phyloP scores from a whole-genome alignment of 352 stramenopile genomes.

The Phytophthora melonis region DNA sequence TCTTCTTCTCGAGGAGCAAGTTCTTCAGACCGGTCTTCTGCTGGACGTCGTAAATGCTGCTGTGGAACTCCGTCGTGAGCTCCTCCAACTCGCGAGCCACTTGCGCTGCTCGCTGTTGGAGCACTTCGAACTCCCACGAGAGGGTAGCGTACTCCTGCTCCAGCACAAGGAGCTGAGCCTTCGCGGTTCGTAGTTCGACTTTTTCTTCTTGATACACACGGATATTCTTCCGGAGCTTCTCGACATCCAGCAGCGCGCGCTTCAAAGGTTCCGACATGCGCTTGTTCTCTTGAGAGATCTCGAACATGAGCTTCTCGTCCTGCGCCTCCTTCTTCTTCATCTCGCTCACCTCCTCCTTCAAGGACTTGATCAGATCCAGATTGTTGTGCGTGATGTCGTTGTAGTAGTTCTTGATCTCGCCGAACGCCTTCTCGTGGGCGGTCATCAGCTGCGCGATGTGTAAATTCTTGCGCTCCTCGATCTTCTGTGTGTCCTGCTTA shows the following conservation, averaged over 20 bases:
- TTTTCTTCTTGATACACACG: conserved; percentile 78
- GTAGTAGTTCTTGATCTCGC: conserved; percentile 98
- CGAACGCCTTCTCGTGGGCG: conserved; percentile 94
- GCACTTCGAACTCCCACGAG: conserved; percentile 95
- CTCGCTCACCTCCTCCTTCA: conserved; percentile 95
- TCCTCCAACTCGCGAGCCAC: conserved; percentile 91
- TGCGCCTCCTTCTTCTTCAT: conserved; percentile 96
- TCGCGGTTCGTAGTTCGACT: conserved; percentile 66
- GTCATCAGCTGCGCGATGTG: conserved; percentile 95
- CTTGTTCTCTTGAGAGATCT: conserved; percentile 96
- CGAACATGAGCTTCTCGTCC: conserved; percentile 95
- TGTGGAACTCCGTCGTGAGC: conserved; percentile 90
- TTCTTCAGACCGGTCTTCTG: conserved; percentile 95
- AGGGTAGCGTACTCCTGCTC: conserved; percentile 92
- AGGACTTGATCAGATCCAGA: conserved; percentile 95
- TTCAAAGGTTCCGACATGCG: conserved; percentile 95
- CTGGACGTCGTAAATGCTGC: conserved; percentile 93
- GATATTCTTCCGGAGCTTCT: conserved; percentile 74
- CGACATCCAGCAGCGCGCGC: conserved; percentile 83
- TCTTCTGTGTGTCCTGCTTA: conserved; percentile 88
- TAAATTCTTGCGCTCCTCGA: conserved; percentile 94
- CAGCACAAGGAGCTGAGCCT: conserved; percentile 83
- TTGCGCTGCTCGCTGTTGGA: conserved; percentile 89
- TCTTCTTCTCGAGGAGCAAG: conserved; percentile 95
- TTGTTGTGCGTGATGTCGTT: conserved; percentile 98